Evolutionary conservation across 116 monocot genomes (phyloP), one percentile per base, ranked within the genome.

Genomic region (Cymodocea nodosa): DNA sequence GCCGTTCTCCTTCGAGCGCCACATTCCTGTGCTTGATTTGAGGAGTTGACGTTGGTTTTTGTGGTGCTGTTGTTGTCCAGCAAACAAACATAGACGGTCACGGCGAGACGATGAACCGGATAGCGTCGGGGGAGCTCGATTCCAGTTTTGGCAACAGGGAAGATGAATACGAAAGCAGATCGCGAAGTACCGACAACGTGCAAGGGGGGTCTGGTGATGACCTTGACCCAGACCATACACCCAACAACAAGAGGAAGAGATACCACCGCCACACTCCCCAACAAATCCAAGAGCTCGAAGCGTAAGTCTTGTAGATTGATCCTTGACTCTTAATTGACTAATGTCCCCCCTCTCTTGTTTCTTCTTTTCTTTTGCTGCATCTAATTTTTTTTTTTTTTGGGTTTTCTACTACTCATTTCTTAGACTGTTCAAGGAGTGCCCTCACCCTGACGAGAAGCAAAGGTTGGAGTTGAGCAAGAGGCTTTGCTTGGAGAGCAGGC

Each of bases 401-500:
- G n/a, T n/a, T n/a, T n/a, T n/a, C n/a, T n/a, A n/a, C 66, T 35
- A 30, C 15, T 30, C 16, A 60, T n/a, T 24, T 53, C 30, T 51
- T 73, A 98, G 97, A 7, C 73, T 92, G 14, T 99, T 99, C 80
- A 99, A 92, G 72, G 99, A 99, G 64, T 84, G 87, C 59, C 92
- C 99, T 40, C 99, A 92, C 30, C 99, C 99, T 0, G 92, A 99
- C 30, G 99, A 99, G 81, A 99, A 99, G 74, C 92, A 99, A 76
- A 79, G 99, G 72, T 23, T 81, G 65, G 99, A 99, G 34, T 84
- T 99, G 19, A 84, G 89, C 81, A 82, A 65, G 73, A 60, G 89
- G 24, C 84, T 92, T 15, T 56, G 60, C 62, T 68, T 99, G 39
- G 99, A 92, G 70, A 79, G 63, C 59, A 77, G 87, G 5, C 93